Base-by-base conservation (phyloP, 2,329 filamentous ascomycete genomes). In the Tolypocladium pustulatum region DNA sequence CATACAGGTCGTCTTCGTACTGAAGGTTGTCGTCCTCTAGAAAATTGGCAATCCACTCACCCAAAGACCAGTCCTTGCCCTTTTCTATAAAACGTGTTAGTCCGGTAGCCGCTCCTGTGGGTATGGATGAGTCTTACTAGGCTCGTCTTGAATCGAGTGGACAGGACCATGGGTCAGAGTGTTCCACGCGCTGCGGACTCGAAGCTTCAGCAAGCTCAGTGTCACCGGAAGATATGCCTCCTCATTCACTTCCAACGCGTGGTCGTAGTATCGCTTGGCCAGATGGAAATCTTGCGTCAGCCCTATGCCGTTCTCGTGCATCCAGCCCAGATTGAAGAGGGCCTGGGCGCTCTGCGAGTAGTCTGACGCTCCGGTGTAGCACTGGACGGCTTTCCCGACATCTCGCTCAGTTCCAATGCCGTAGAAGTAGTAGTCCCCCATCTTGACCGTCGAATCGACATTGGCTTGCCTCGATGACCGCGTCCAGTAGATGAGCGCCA, bases 311-410 rank as follows among this genome's bases (percentile, higher is more conserved):
- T 97, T 97, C 74, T 99, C 94, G 68, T 99, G 91, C 93, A 99
- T 97, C 94, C 94, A 99, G 6, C 94, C 95, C 17, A 99, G 79
- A 67, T 99, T 97, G 83, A 91, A 99, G 59, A 97, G 84, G 17
- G 95, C 94, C 73, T 99, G 95, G 2, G 93, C 94, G 65, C 91
- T 96, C 68, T 91, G 88, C 65, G 93, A 86, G 60, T 89, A 91
- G 69, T 99, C 94, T 0, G 92, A 92, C 1, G 94, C 94, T 4
- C 90, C 89, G 57, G 89, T 88, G 67, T 99, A 99, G 76, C 94
- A 99, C 52, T 89, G 86, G 0, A 92, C 91, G 7, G 95, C 95
- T 72, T 96, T 96, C 65, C 92, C 87, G 22, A 89, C 76, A 64
- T 95, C 89, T 0, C 77, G 67, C 9, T 83, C 76, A 0, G 88